Percentiles rank a stretch among this genome's conserved stretches.
phyloP scores from a whole-genome alignment of 768 basidiomycete species.

The Phallus indusiatus region DNA sequence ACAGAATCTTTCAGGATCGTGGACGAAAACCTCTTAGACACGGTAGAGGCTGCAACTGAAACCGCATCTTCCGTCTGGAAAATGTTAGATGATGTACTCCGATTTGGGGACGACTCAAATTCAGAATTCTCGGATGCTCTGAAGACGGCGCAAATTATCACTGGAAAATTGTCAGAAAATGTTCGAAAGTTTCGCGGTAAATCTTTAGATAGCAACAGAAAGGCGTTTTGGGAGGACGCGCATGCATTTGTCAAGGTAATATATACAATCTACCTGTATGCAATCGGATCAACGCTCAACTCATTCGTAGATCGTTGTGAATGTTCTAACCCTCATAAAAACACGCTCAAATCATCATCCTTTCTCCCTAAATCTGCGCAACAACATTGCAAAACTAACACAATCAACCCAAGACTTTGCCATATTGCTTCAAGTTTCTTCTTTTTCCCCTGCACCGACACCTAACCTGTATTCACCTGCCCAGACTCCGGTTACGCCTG shows the following conservation, averaged over 20 bases:
- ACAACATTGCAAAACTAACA: constrained; percentile 65
- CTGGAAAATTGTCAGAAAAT: constrained; percentile 49
- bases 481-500: constrained; percentile 17
- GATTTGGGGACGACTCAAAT: constrained; percentile 30
- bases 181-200: constrained; percentile 51
- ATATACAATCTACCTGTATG: not conserved
- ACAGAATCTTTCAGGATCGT: constrained; percentile 53
- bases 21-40: constrained; percentile 70
- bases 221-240: constrained; percentile 64
- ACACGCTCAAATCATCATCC: constrained; percentile 43
- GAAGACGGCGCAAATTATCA: constrained; percentile 52
- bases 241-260: constrained; percentile 73
- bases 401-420: constrained; percentile 83
- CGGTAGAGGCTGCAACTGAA: constrained; percentile 70
- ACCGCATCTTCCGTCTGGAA: constrained; percentile 78
- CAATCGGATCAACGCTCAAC: not conserved
- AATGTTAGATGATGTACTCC: constrained; percentile 64
- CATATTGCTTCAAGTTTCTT: constrained; percentile 78
- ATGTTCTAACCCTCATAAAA: constrained; percentile 67
- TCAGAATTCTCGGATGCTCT: constrained; percentile 45
- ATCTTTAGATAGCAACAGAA: constrained; percentile 45
- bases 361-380: constrained; percentile 53
- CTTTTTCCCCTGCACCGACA: constrained; percentile 53
- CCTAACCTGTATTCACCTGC: constrained; percentile 55
- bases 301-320: constrained; percentile 54